phyloP scores from a whole-genome alignment of 23 red algal species.

The Chondrus crispus region DNA sequence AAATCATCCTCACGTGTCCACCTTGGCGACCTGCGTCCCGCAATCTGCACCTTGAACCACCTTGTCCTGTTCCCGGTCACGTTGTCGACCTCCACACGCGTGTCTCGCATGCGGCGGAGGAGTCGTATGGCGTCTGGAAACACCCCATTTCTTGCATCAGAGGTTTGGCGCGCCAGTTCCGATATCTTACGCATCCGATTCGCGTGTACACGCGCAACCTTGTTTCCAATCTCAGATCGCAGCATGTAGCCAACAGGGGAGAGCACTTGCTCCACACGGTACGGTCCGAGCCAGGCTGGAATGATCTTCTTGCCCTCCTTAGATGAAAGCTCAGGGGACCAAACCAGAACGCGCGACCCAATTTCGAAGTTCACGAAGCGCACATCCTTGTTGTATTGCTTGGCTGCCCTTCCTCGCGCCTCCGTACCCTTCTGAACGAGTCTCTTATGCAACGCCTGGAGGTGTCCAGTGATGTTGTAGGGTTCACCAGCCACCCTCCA shows the following conservation, averaged over 20 bases:
- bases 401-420: neutral
- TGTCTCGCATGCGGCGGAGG: too few species aligned
- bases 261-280: too few species aligned
- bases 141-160: neutral
- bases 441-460: neutral
- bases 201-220: neutral
- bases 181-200: neutral
- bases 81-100: too few species aligned
- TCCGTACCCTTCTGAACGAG: neutral
- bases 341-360: neutral
- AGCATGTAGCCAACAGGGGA: neutral
- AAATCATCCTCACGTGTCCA: neutral
- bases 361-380: neutral
- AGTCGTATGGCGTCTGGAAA: neutral
- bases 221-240: neutral
- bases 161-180: neutral
- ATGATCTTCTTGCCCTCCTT: neutral
- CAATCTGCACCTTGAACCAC: slow-evolving; percentile 2
- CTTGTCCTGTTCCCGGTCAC: too few species aligned
- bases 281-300: too few species aligned
- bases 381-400: neutral
- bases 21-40: neutral
- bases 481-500: neutral
- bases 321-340: neutral
- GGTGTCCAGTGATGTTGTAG: neutral